Evolutionary conservation across 768 basidiomycete species (phyloP), one percentile per base, ranked within the genome.

Genomic region (Ephemerocybe angulata): DNA sequence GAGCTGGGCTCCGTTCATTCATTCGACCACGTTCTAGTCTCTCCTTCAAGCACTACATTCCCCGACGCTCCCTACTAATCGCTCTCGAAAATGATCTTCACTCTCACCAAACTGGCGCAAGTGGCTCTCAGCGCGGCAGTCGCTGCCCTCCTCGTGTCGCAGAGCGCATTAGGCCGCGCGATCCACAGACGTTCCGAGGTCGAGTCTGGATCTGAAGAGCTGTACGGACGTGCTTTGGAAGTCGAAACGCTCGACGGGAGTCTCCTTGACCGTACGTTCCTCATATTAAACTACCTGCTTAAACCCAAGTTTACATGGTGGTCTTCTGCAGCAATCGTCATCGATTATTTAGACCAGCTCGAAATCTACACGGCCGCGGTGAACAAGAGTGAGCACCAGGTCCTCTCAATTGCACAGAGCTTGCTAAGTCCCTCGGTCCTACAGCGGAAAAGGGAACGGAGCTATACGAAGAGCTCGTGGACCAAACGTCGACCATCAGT

Each of bases 341-440:
- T 65, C n/a, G 62, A 64, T 37, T 57, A 64, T 17, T 44, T 61
- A 37, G 66, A 67, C 41, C 61, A 62, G 29, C 60, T 53, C 17
- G 41, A 59, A 50, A 61, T 59, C 43, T 50, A 61, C 11, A 58
- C 63, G 47, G 46, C 60, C 21, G 61, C 56, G 44, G 52, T 58
- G 2, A 50, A 60, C 48, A 47, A 52, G 42, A 54, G 63, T 63
- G 29, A 17, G 62, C 13, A 22, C 17, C 30, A 29, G 42, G 7
- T 8, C 13, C 28, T 24, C 31, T 38, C 6, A 3, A 41, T 15
- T 7, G 2, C 17, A 48, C 11, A 25, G 13, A 28, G 15, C 28
- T 19, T 24, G 15, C 7, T 27, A 38, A 35, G 31, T 6, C 47
- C 19, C 4, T 27, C 46, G 15, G 15, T 17, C 27, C 6, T 30